phyloP scores from a whole-genome alignment of 345 rosid genomes.

The Arabis alpina region DNA sequence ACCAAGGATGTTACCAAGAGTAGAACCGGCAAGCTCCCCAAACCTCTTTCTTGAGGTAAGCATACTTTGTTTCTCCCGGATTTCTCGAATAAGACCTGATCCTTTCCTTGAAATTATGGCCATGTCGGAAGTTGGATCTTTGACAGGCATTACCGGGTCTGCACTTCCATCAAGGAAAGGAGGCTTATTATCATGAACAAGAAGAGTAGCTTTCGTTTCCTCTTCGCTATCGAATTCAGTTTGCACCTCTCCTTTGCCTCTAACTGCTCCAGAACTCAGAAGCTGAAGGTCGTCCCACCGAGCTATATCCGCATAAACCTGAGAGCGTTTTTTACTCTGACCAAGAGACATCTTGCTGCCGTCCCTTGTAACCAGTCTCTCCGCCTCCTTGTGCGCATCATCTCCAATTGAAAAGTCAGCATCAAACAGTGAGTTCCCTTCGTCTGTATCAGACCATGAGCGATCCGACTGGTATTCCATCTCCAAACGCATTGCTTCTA shows the following conservation, averaged over 20 bases:
- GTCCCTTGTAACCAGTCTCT: slow-evolving; percentile 62
- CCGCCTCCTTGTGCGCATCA: slow-evolving; percentile 86
- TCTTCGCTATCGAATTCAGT: slow-evolving; percentile 95
- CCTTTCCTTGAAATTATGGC: slow-evolving; percentile 98
- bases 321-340: slow-evolving; percentile 92
- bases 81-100: slow-evolving; percentile 82
- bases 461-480: slow-evolving; percentile 85
- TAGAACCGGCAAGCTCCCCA: slow-evolving; percentile 99
- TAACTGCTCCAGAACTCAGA: slow-evolving; percentile 95
- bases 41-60: slow-evolving; percentile 88
- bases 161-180: slow-evolving; percentile 99
- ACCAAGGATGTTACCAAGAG: slow-evolving; percentile 91
- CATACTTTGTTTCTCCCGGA: slow-evolving; percentile 89
- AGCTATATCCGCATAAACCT: slow-evolving; percentile 86
- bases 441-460: slow-evolving; percentile 94
- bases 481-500: slow-evolving; percentile 73
- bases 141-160: slow-evolving; percentile 98
- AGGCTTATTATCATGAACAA: slow-evolving; percentile 95
- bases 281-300: slow-evolving; percentile 99
- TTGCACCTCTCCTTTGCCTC: slow-evolving; percentile 84
- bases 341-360: slow-evolving; percentile 93
- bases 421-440: slow-evolving; percentile 80
- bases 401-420: slow-evolving; percentile 78
- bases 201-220: slow-evolving; percentile 83
- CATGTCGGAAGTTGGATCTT: slow-evolving; percentile 99